These are phyloP conservation scores for Coemansia sp. DNA, from an alignment of 192 early-diverging fungal species.

Conservation along the genomic window DNA sequence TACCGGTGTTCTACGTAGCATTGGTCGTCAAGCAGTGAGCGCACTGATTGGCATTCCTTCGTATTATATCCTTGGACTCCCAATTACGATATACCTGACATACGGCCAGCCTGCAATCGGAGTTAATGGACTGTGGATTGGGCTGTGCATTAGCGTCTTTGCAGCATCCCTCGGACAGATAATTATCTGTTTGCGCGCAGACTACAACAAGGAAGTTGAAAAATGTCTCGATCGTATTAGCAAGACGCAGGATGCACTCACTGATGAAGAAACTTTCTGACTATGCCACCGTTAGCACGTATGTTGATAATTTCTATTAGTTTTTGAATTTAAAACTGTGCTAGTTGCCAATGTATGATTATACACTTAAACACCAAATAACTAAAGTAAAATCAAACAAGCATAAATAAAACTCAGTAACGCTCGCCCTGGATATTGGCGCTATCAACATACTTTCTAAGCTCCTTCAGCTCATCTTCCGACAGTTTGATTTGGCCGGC, in stretches of 20 bases:
- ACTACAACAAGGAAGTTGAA: slow-evolving; percentile 36
- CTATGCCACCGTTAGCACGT: too few relatives aligned
- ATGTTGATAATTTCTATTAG: too few relatives aligned
- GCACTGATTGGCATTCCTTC: slow-evolving; percentile 55
- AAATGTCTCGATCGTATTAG: slow-evolving; percentile 36
- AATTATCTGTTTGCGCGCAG: slow-evolving; percentile 27
- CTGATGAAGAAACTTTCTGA: too few relatives aligned
- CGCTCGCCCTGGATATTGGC: slow-evolving; percentile 30
- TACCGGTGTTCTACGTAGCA: slow-evolving; percentile 58
- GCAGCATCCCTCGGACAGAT: slow-evolving; percentile 37
- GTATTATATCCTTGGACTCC: slow-evolving; percentile 61
- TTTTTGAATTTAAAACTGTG: too few relatives aligned
- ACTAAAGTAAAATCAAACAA: too few relatives aligned
- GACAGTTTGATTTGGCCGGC: slow-evolving; percentile 36
- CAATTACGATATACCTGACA: slow-evolving; percentile 58
- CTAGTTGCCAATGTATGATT: too few relatives aligned
- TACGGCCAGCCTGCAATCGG: slow-evolving; percentile 49
- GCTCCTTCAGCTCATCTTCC: slow-evolving; percentile 25
- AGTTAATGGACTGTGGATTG: slow-evolving; percentile 51
- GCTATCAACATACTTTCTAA: slow-evolving; percentile 30
- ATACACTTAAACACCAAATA: too few relatives aligned
- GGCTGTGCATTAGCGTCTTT: slow-evolving; percentile 36
- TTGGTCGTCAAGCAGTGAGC: slow-evolving; percentile 56
- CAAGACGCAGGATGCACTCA: neutral
- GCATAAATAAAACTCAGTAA: too few relatives aligned